Percentiles rank a stretch among this genome's conserved stretches.
phyloP scores from a whole-genome alignment of 352 stramenopile species.

The Pythium oligandrum region DNA sequence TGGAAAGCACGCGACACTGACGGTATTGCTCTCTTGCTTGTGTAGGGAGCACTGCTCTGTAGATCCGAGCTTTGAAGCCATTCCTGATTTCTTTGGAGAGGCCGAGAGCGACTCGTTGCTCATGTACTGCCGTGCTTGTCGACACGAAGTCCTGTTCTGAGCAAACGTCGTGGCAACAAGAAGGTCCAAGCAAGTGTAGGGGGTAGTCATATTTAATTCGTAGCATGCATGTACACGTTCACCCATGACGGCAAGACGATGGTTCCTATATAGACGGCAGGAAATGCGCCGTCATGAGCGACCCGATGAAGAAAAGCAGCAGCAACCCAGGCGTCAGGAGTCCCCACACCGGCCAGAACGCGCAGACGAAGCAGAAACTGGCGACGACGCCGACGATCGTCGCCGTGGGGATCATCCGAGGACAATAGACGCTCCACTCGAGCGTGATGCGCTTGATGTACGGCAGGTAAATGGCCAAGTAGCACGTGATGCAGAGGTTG shows the following conservation, averaged over 20 bases:
- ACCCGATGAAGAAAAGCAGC: conserved; percentile 84
- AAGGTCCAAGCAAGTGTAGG: too few relatives aligned
- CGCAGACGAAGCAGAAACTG: conserved; percentile 73
- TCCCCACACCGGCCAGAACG: conserved; percentile 90
- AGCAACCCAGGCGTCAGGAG: conserved; percentile 89
- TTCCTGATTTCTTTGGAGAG: conserved; percentile 4
- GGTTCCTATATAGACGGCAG: conserved; percentile 70
- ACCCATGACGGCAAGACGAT: conserved; percentile 1
- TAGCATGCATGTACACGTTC: too few relatives aligned
- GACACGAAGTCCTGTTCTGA: too few relatives aligned
- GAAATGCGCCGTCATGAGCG: conserved; percentile 93
- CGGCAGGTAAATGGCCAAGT: conserved; percentile 84
- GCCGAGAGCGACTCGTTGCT: too few relatives aligned
- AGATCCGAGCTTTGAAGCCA: conserved; percentile 50
- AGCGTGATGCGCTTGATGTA: conserved; percentile 78
- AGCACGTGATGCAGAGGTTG: conserved; percentile 85
- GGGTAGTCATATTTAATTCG: too few relatives aligned
- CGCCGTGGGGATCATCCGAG: conserved; percentile 87
- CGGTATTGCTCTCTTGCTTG: conserved; percentile 1
- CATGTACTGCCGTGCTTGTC: too few relatives aligned
- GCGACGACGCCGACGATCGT: conserved; percentile 66
- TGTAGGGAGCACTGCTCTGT: conserved; percentile 37
- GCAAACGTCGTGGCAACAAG: too few relatives aligned
- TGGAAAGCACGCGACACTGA: background rate
- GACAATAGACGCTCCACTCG: conserved; percentile 91